Percentiles rank a stretch among this genome's conserved stretches.
These are phyloP conservation scores for Aspergillus viridinutans DNA, from an alignment of 2,329 filamentous ascomycete genomes.

Conservation along the genomic window DNA sequence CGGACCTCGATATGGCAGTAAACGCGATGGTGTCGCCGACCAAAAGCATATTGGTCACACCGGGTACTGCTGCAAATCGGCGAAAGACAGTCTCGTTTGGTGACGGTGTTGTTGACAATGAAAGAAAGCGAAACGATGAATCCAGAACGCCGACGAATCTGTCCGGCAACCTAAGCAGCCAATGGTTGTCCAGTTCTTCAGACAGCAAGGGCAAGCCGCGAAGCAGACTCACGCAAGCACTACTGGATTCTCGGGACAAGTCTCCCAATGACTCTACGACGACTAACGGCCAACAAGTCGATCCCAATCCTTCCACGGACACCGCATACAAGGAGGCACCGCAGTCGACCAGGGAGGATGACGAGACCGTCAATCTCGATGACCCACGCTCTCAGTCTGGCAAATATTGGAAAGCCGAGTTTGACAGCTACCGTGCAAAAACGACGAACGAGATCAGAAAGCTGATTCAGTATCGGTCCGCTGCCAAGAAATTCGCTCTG, in stretches of 20 bases:
- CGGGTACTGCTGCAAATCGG: constrained; percentile 53
- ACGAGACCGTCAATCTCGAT: constrained; percentile 51
- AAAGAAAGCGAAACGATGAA: constrained; percentile 46
- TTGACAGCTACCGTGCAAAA: constrained; percentile 54
- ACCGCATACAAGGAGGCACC: constrained; percentile 5
- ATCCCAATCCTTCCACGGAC: constrained; percentile 12
- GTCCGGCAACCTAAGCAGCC: constrained; percentile 45
- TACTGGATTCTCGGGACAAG: constrained; percentile 38
- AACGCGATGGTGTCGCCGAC: constrained; percentile 47
- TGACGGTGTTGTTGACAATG: constrained; percentile 54
- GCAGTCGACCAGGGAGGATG: constrained; percentile 28
- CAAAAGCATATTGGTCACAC: constrained; percentile 63
- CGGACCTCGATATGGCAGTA: constrained; percentile 21
- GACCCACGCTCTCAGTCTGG: constrained; percentile 56
- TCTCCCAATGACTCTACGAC: constrained; percentile 23
- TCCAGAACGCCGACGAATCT: constrained; percentile 44
- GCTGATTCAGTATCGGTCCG: constrained; percentile 56
- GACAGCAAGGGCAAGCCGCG: constrained; percentile 32
- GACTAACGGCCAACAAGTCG: constrained; percentile 6
- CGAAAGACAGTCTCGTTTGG: constrained; percentile 61
- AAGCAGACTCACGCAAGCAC: constrained; percentile 39
- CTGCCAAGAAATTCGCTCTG: constrained; percentile 56
- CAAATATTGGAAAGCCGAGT: constrained; percentile 60
- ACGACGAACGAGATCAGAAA: constrained; percentile 59
- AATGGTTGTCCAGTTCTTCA: constrained; percentile 35